Evolutionary conservation across 805 yeast genomes (phyloP), one percentile per base, ranked within the genome.

Genomic region (Lachancea fermentati): DNA sequence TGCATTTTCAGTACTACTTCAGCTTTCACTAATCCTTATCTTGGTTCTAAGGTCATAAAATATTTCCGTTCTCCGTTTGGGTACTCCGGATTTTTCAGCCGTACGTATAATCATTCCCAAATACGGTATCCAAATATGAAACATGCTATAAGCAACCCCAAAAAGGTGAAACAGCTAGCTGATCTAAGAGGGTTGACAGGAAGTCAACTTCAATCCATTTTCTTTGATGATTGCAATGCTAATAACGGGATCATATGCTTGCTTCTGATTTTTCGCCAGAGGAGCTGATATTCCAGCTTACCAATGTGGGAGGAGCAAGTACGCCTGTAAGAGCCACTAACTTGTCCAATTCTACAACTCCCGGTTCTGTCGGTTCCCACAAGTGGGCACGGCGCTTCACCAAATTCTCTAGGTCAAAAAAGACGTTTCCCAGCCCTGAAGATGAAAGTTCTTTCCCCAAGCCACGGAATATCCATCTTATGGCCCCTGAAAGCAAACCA

Each of bases 371-470:
- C 0, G 46, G 39, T 19, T 46, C 52, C 15, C 56, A 49, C 19
- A 52, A 44, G 36, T 58, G 63, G 63, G 29, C 36, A 5, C 19
- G 9, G 11, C 15, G 24, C 14, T 33, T 34, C 12, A 31, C 19
- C 9, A 39, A 39, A 15, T 12, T 32, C n/a, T 13, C 36, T 25
- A 33, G 16, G 24, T 12, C 42, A 7, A 34, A 34, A 17, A 39
- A 29, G 26, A 22, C 11, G 11, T 7, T 7, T 22, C 7, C 9
- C 26, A 22, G 26, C 11, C 7, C 26, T 7, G 11, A 11, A 7
- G 26, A 11, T 22, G 11, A 22, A 7, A 22, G 26, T 22, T 7
- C 26, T 7, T 7, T 7, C 26, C 26, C 26, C 16, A 22, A 33
- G 29, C 4, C 31, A 5, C 30, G 35, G 15, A 31, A 24, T 37